These are phyloP conservation scores for Barbarea vulgaris DNA, from an alignment of 345 rosid species.

Conservation along the genomic window DNA sequence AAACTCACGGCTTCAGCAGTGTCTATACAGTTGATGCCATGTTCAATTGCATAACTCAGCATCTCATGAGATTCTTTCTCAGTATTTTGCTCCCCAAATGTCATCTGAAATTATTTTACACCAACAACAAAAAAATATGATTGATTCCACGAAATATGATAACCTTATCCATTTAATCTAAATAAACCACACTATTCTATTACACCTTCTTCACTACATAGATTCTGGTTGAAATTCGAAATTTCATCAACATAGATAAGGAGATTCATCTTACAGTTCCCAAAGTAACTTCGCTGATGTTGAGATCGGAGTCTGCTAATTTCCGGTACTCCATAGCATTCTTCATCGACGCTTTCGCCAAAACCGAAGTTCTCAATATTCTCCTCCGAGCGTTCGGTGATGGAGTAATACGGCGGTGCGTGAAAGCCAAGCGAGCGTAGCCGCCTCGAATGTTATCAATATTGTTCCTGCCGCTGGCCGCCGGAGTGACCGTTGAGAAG, in stretches of 20 bases:
- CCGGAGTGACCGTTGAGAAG: conserved; percentile 36
- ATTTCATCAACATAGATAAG: not conserved
- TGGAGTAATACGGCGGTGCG: conserved; percentile 10
- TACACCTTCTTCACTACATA: not conserved
- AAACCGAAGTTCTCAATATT: conserved; percentile 31
- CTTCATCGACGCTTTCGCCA: conserved; percentile 49
- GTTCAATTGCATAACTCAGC: conserved; percentile 67
- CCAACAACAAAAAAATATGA: not conserved
- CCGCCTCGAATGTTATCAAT: not conserved
- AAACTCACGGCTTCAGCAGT: conserved; percentile 81
- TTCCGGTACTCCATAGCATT: conserved; percentile 65
- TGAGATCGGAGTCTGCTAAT: conserved; percentile 84
- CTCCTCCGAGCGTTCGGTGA: conserved; percentile 27
- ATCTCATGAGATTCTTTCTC: conserved; percentile 89
- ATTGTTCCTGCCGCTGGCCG: not conserved
- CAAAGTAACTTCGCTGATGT: conserved; percentile 68
- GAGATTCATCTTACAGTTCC: conserved; percentile 62
- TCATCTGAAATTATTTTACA: conserved; percentile 60
- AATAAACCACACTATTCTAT: no score
- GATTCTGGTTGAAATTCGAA: not conserved
- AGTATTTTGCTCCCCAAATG: conserved; percentile 86
- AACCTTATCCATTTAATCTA: not conserved
- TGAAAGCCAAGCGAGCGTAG: not conserved
- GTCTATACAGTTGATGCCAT: conserved; percentile 75
- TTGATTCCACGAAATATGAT: not conserved